Conservation (phyloP, 169 alveolate species). For the Cryptosporidium muris region DNA sequence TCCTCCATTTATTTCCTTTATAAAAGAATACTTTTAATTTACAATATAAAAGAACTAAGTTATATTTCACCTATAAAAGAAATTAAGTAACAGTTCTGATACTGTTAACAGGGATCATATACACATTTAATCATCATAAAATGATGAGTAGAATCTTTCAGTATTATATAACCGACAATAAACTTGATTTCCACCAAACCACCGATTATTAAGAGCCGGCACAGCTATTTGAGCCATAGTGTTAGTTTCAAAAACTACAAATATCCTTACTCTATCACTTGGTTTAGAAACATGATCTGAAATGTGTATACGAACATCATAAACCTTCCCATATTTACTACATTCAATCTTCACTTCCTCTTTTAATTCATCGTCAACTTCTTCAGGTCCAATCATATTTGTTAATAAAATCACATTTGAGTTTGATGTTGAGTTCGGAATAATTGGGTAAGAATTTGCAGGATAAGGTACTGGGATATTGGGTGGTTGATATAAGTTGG, state of each 20-base stretch:
- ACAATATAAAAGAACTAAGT: no score
- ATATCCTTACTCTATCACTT: conserved; percentile 71
- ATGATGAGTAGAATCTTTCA: conserved; percentile 69
- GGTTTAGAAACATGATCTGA: conserved; percentile 52
- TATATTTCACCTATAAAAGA: no score
- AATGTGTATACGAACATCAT: conserved; percentile 70
- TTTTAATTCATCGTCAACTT: conserved; percentile 73
- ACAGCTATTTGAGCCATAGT: conserved; percentile 74
- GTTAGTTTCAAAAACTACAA: conserved; percentile 69
- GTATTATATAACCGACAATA: conserved; percentile 66
- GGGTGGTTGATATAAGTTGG: conserved; percentile 59
- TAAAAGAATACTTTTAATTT: no score
- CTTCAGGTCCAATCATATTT: conserved; percentile 76
- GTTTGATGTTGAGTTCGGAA: conserved; percentile 25
- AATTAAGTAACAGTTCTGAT: neutral
- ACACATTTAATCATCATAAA: conserved; percentile 25
- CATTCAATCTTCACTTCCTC: conserved; percentile 75
- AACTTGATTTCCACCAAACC: conserved; percentile 79
- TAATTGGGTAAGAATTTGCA: conserved; percentile 15
- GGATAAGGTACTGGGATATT: conserved; percentile 26
- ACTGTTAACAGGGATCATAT: neutral
- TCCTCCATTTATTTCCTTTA: no score
- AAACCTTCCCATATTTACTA: conserved; percentile 72
- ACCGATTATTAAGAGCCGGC: conserved; percentile 75
- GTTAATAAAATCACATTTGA: conserved; percentile 67